Percentiles rank a stretch among this genome's conserved stretches.
Conservation (phyloP, 169 alveolate genomes). For the Eimeria brunetti region DNA sequence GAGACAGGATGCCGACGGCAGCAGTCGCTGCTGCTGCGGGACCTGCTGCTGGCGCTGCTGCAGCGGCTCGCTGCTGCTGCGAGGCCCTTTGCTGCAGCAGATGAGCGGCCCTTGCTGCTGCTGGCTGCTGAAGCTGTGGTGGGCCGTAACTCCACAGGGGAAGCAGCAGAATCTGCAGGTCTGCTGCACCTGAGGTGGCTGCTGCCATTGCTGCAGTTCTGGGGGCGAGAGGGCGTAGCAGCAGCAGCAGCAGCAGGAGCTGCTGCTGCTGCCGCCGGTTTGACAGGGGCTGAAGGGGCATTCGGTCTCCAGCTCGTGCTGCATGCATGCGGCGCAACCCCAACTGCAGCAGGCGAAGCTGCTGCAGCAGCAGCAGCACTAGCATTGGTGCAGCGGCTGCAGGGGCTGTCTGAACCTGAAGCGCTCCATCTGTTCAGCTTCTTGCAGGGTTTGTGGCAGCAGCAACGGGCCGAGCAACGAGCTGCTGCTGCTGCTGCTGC, state of each 20-base stretch:
- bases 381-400: conserved; percentile 17
- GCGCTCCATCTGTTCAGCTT: conserved; percentile 26
- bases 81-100: conserved; percentile 6
- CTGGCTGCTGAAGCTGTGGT: conserved; percentile 38
- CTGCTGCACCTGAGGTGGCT: conserved; percentile 34
- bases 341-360: not conserved
- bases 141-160: not conserved
- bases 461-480: not conserved
- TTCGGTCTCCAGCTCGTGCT: conserved; percentile 8
- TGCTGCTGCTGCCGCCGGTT: not conserved
- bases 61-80: conserved; percentile 30
- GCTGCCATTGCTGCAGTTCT: conserved; percentile 33
- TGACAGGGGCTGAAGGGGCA: not conserved
- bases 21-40: not conserved
- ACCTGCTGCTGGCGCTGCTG: not conserved
- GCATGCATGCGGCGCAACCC: conserved; percentile 57
- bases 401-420: not conserved
- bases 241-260: not conserved
- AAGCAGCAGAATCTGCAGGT: not conserved
- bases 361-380: not conserved
- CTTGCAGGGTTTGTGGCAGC: not conserved
- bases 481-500: not conserved
- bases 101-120: conserved; percentile 35
- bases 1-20: not conserved
- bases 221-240: conserved; percentile 3